A percentile compares a stretch with the other conserved stretches of the same genome.
Evolutionary conservation across 202 grass and related monocot genomes (phyloP).

Genomic region (Dendrocalamus latiflorus): DNA sequence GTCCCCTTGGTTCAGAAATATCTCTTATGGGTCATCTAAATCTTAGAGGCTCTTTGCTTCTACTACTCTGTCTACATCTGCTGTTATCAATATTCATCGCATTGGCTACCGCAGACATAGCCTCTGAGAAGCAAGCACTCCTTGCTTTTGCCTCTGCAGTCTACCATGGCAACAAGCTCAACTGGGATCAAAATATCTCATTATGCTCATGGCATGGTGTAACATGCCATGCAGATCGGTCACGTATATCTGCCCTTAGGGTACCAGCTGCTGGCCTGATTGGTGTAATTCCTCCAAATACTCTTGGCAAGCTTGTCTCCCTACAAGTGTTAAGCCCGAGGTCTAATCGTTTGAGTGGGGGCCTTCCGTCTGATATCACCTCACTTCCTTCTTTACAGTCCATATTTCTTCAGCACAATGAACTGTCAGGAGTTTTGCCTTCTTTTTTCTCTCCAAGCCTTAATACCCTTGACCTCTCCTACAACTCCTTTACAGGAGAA

Average conservation of each 20-base stretch:
- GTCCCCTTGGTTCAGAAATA: constrained; percentile 10
- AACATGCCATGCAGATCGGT: constrained; percentile 48
- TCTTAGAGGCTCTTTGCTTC: constrained; percentile 14
- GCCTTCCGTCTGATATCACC: constrained; percentile 59
- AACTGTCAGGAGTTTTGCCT: constrained; percentile 76
- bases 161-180: constrained; percentile 57
- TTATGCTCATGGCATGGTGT: constrained; percentile 92
- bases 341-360: constrained; percentile 70
- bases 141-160: constrained; percentile 66
- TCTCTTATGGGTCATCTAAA: constrained; percentile 45
- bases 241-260: constrained; percentile 54
- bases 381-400: constrained; percentile 69
- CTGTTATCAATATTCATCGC: constrained; percentile 33
- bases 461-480: too few species aligned
- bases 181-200: constrained; percentile 64
- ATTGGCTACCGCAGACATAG: constrained; percentile 40
- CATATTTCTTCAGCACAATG: constrained; percentile 87
- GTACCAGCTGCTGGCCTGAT: constrained; percentile 77
- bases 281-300: constrained; percentile 72
- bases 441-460: constrained; percentile 53
- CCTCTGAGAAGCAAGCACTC: constrained; percentile 81
- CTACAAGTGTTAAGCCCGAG: constrained; percentile 83
- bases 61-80: constrained; percentile 32
- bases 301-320: constrained; percentile 65
- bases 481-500: too few species aligned